These are phyloP conservation scores for Leccinum subgranulosum DNA, from an alignment of 768 basidiomycete species.

Conservation along the genomic window DNA sequence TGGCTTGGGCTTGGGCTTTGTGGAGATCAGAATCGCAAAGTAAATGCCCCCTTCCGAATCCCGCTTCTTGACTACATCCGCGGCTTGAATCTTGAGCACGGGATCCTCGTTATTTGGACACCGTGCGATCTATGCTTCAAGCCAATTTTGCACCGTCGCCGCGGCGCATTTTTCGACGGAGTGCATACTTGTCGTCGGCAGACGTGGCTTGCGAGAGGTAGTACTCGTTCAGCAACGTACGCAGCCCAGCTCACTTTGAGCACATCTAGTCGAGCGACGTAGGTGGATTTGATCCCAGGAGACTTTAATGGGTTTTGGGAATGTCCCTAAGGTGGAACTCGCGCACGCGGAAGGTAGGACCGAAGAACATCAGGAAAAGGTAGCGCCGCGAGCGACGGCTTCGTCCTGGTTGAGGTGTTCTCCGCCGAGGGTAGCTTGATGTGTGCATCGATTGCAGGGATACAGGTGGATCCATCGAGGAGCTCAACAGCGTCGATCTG, in stretches of 20 bases:
- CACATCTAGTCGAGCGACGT: slow-evolving; percentile 56
- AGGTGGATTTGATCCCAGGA: slow-evolving; percentile 11
- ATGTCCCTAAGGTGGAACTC: slow-evolving; percentile 59
- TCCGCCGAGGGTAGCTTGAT: slow-evolving; percentile 74
- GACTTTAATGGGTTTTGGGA: no score
- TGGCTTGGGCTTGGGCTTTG: slow-evolving; percentile 81
- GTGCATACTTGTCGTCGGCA: slow-evolving; percentile 78
- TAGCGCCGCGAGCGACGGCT: slow-evolving; percentile 92
- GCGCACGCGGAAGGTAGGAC: slow-evolving; percentile 95
- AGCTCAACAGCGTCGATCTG: slow-evolving; percentile 81
- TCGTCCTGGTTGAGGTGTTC: slow-evolving; percentile 95
- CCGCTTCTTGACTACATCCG: slow-evolving; percentile 84
- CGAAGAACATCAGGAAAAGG: slow-evolving; percentile 97
- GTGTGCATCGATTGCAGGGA: slow-evolving; percentile 86
- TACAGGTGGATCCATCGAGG: slow-evolving; percentile 88
- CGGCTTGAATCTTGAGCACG: slow-evolving; percentile 56
- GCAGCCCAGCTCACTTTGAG: slow-evolving; percentile 76
- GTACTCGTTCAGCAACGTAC: slow-evolving; percentile 77
- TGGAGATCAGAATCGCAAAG: slow-evolving; percentile 86
- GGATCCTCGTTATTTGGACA: slow-evolving; percentile 86
- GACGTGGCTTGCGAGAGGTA: slow-evolving; percentile 85
- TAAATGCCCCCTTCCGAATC: slow-evolving; percentile 72
- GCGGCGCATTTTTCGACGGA: slow-evolving; percentile 90
- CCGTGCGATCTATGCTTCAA: slow-evolving; percentile 85
- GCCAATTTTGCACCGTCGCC: slow-evolving; percentile 64